Conservation (phyloP, 2,329 filamentous ascomycete species). For the Colletotrichum sp. region DNA sequence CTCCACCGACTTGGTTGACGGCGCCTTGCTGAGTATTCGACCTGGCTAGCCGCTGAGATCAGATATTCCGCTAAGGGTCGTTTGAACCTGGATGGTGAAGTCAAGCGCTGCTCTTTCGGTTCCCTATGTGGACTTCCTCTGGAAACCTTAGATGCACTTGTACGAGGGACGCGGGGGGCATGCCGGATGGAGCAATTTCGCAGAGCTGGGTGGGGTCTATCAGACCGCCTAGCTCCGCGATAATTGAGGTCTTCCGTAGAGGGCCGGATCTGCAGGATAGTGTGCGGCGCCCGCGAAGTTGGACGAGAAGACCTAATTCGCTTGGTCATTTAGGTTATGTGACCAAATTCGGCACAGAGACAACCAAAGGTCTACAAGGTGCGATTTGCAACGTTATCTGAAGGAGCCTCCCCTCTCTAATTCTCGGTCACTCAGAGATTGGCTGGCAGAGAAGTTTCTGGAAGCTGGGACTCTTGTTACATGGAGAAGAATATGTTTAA, state of each 20-base stretch:
- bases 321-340: neutral
- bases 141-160: fast-evolving
- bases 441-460: neutral
- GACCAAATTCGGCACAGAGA: neutral
- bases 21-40: neutral
- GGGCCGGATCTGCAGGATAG: neutral
- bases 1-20: neutral
- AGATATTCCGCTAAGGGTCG: neutral
- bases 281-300: fast-evolving
- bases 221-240: neutral
- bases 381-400: neutral
- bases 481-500: neutral
- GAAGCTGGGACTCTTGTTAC: neutral
- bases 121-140: neutral
- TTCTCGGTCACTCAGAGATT: neutral
- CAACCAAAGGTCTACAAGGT: neutral
- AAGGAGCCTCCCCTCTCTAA: neutral
- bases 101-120: neutral
- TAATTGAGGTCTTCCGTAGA: neutral
- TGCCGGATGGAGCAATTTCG: neutral
- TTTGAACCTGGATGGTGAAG: neutral
- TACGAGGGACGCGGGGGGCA: neutral
- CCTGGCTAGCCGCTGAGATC: neutral
- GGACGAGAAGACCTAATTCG: neutral
- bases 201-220: neutral